A percentile compares a stretch with the other conserved stretches of the same genome.
phyloP scores from a whole-genome alignment of 176 grass and related monocot species.

The Tillandsia fasciculata region DNA sequence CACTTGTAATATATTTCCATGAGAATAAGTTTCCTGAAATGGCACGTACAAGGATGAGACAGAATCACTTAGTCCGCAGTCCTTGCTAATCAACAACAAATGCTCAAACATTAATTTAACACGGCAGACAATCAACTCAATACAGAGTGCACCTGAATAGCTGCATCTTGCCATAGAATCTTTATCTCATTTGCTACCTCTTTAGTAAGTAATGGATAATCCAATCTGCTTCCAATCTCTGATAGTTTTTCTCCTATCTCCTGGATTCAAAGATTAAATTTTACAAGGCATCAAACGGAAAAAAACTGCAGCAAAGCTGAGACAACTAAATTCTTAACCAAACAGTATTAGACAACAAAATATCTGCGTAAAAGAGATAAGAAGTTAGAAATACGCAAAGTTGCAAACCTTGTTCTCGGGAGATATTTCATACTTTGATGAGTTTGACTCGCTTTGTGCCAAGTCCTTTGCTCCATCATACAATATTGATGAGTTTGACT shows the following conservation, averaged over 20 bases:
- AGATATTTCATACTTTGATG: conserved; percentile 59
- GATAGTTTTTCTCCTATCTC: conserved; percentile 77
- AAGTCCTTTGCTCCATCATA: conserved; percentile 92
- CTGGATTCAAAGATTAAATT: conserved; percentile 31
- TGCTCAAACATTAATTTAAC: background rate
- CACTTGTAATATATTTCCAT: conserved; percentile 78
- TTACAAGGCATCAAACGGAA: background rate
- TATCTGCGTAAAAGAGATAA: too few species aligned
- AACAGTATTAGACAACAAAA: too few species aligned
- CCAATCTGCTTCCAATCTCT: conserved; percentile 55
- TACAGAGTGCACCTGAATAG: conserved; percentile 61
- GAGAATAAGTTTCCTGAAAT: conserved; percentile 74
- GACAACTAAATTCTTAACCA: background rate
- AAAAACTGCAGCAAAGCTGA: background rate
- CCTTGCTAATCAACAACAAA: background rate
- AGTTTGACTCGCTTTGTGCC: conserved; percentile 54
- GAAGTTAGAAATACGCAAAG: too few species aligned
- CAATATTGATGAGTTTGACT: conserved; percentile 25
- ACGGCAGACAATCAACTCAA: background rate
- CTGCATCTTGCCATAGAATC: conserved; percentile 76
- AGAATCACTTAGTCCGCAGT: background rate
- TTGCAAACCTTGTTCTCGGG: conserved; percentile 61
- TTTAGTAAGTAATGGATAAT: conserved; percentile 66
- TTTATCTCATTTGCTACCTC: conserved; percentile 52
- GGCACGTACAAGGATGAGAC: conserved; percentile 10